These are phyloP conservation scores for Pseudocercospora fuligena DNA, from an alignment of 2,329 filamentous ascomycete genomes.

Conservation along the genomic window DNA sequence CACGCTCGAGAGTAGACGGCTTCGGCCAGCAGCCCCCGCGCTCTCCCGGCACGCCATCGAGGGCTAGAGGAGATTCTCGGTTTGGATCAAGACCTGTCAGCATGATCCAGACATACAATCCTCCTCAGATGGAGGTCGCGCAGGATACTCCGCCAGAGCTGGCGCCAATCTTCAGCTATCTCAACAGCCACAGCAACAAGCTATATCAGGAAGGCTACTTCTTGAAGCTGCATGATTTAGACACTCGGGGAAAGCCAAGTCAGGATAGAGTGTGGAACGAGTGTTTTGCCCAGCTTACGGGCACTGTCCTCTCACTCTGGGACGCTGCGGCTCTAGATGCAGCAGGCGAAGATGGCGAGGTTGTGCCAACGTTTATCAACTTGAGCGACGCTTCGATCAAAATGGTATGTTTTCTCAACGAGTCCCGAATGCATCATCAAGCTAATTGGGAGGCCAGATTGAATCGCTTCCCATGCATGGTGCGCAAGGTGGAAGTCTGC, in stretches of 20 bases:
- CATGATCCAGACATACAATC: conserved; percentile 84
- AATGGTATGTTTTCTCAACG: conserved; percentile 66
- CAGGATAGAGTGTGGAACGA: conserved; percentile 89
- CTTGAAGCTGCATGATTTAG: conserved; percentile 92
- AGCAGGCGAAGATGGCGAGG: conserved; percentile 81
- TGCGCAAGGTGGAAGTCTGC: conserved; percentile 74
- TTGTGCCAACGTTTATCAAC: conserved; percentile 92
- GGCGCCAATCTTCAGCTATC: conserved; percentile 88
- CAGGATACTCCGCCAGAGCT: conserved; percentile 90
- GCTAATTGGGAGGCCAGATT: conserved; percentile 38
- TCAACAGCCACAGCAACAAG: conserved; percentile 96
- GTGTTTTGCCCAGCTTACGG: conserved; percentile 95
- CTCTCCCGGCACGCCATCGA: conserved; percentile 44
- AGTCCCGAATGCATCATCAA: not conserved
- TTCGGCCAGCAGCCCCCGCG: conserved; percentile 45
- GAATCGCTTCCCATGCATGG: conserved; percentile 85
- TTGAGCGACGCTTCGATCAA: conserved; percentile 96
- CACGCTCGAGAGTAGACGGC: conserved; percentile 42
- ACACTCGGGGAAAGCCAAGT: conserved; percentile 85
- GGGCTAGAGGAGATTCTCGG: conserved; percentile 53
- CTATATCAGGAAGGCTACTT: conserved; percentile 98
- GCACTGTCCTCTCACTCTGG: conserved; percentile 93
- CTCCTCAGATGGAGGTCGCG: conserved; percentile 81
- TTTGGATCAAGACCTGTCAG: conserved; percentile 74
- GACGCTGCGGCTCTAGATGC: conserved; percentile 90